Evolutionary conservation across 805 yeast genomes (phyloP), one percentile per base, ranked within the genome.

Genomic region (Zygotorulaspora florentina): DNA sequence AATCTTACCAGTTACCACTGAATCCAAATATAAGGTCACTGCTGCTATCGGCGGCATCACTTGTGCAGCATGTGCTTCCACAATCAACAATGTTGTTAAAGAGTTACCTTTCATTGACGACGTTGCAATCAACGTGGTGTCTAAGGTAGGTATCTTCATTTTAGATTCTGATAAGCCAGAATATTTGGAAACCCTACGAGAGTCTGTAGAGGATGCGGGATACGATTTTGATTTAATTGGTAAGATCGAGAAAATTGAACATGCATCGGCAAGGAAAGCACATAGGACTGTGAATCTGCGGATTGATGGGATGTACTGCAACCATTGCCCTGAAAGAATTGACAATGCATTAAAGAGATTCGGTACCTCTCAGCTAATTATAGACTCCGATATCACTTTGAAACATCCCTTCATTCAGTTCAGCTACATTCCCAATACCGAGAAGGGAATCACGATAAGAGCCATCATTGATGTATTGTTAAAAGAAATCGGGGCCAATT

Each of bases 41-140:
- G 88, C 87, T 0, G 65, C 79, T 0, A 78, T 85, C 36, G 85
- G 83, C 9, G 91, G 90, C 3, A 83, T 85, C 62, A 79, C 88
- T 0, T 85, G 91, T 65, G 80, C 85, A 7, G 79, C 87, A 0
- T 83, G 93, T 62, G 79, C 79, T 1, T 72, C 72, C 34, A 69
- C 90, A 0, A 76, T 86, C 9, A 65, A 70, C 8, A 64, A 70
- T 8, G 72, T 77, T 27, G 77, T 69, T 20, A 59, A 59, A 28
- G 73, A 69, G 3, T 56, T 83, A 33, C 74, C 77, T 1, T 81
- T 76, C 59, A 76, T 85, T 2, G 62, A 72, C 15, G 79, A 75
- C 13, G 70, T 73, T 28, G 76, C 77, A 8, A 72, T 85, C 35
- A 79, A 79, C 48, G 70, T 76, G 1, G 76, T 85, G 12, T 74